These are phyloP conservation scores for Penicillium longicatenatum DNA, from an alignment of 495 filamentous ascomycete genomes.

Conservation along the genomic window DNA sequence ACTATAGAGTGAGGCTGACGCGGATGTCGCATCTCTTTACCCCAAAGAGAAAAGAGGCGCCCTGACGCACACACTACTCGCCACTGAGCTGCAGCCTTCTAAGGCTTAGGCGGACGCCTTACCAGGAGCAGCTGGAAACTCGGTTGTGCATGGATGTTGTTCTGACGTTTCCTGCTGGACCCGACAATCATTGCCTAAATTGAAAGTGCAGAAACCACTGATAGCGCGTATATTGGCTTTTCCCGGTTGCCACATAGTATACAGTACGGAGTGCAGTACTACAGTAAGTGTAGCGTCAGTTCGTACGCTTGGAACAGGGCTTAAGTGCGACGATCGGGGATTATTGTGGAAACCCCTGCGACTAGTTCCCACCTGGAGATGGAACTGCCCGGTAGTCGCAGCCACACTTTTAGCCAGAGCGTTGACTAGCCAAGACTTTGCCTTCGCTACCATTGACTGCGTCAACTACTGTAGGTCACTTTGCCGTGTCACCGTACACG, in stretches of 20 bases:
- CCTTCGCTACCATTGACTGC: conserved; percentile 1
- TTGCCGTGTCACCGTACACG: conserved; percentile 4
- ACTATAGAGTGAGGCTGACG: conserved; percentile 2
- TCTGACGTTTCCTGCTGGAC: conserved; percentile 1
- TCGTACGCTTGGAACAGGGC: too few species aligned
- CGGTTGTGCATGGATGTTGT: background rate
- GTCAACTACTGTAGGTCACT: background rate
- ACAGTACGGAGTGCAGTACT: too few species aligned
- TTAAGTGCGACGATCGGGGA: background rate
- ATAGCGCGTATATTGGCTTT: background rate
- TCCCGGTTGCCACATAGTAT: conserved; percentile 7
- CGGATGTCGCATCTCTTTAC: conserved; percentile 4
- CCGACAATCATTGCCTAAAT: conserved; percentile 17
- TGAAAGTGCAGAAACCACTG: conserved; percentile 9
- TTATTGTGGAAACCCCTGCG: background rate
- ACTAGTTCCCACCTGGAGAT: background rate
- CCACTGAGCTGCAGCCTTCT: conserved; percentile 39
- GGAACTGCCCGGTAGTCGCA: conserved; percentile 2
- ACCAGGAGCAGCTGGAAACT: background rate
- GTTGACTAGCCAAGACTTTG: background rate
- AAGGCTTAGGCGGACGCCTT: conserved; percentile 38
- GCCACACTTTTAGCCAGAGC: conserved; percentile 2
- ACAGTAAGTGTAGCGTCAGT: background rate
- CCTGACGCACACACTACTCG: conserved; percentile 11
- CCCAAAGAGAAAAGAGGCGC: conserved; percentile 4